A percentile compares a stretch with the other conserved stretches of the same genome.
Evolutionary conservation across 2,329 filamentous ascomycete genomes (phyloP).

Genomic region (Ophioceras dolichostomum): DNA sequence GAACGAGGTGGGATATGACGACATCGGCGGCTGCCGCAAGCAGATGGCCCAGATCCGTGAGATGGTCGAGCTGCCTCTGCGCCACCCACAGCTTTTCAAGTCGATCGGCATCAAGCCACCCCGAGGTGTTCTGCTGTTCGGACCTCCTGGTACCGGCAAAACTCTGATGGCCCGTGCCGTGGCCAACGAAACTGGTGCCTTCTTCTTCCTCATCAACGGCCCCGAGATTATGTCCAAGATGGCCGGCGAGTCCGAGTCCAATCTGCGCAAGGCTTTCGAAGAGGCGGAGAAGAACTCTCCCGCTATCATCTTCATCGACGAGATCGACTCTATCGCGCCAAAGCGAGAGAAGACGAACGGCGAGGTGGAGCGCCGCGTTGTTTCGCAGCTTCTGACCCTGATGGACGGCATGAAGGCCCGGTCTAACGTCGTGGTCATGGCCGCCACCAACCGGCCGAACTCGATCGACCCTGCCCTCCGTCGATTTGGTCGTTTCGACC

Average conservation of each 20-base stretch:
- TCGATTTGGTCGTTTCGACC: conserved; percentile 97
- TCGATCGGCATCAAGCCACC: conserved; percentile 99
- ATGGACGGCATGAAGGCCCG: conserved; percentile 99
- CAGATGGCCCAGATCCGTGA: conserved; percentile 99
- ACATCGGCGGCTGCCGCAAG: conserved; percentile 98
- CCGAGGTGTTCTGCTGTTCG: conserved; percentile 91
- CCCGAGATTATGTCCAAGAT: conserved; percentile 99
- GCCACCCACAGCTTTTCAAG: conserved; percentile 98
- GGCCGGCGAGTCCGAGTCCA: conserved; percentile 98
- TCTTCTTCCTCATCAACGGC: conserved; percentile 99
- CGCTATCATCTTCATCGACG: conserved; percentile 98
- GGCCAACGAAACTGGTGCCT: conserved; percentile 96
- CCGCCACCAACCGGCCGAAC: conserved; percentile 96
- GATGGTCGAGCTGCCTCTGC: conserved; percentile 90
- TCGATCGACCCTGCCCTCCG: conserved; percentile 96
- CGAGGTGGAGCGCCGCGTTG: conserved; percentile 95
- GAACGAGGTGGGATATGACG: conserved; percentile 97
- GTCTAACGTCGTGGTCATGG: conserved; percentile 98
- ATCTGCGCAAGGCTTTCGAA: conserved; percentile 97
- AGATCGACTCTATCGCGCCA: conserved; percentile 97
- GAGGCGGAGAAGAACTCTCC: conserved; percentile 99
- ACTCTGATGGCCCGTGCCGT: conserved; percentile 98
- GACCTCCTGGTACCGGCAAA: conserved; percentile 97
- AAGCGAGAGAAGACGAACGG: conserved; percentile 99
- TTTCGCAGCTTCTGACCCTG: conserved; percentile 86